These are phyloP conservation scores for Globisporangium polare DNA, from an alignment of 352 stramenopile genomes.

Conservation along the genomic window DNA sequence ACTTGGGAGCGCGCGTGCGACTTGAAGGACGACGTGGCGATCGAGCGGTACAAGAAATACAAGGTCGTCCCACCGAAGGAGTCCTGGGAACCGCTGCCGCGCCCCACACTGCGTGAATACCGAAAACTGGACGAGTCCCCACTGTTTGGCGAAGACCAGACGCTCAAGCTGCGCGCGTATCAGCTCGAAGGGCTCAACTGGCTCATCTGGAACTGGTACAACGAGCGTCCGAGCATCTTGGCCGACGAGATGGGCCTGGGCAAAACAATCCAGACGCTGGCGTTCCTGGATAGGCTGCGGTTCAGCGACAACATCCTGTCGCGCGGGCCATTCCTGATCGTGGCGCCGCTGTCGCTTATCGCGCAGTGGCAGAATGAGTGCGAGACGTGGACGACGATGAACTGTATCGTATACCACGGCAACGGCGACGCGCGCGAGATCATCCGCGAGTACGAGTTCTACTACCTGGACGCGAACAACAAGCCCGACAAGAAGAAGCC, in stretches of 20 bases:
- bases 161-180: slow-evolving; percentile 73
- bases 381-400: slow-evolving; percentile 97
- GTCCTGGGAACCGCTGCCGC: slow-evolving; percentile 50
- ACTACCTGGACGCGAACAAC: slow-evolving; percentile 65
- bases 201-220: slow-evolving; percentile 90
- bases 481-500: slow-evolving; percentile 79
- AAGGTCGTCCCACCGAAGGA: slow-evolving; percentile 58
- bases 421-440: slow-evolving; percentile 89
- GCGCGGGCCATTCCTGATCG: slow-evolving; percentile 96
- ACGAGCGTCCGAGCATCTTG: slow-evolving; percentile 83
- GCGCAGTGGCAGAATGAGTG: slow-evolving; percentile 99
- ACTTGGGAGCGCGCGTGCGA: slow-evolving; percentile 88
- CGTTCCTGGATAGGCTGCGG: slow-evolving; percentile 94
- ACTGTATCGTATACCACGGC: slow-evolving; percentile 99
- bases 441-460: slow-evolving; percentile 96
- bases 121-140: slow-evolving; percentile 82
- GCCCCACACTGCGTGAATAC: slow-evolving; percentile 77
- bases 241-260: slow-evolving; percentile 92
- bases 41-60: slow-evolving; percentile 66
- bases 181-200: slow-evolving; percentile 89
- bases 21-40: slow-evolving; percentile 79
- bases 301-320: slow-evolving; percentile 87
- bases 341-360: slow-evolving; percentile 97
- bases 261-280: slow-evolving; percentile 91
- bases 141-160: slow-evolving; percentile 66